Percentiles rank a stretch among this genome's conserved stretches.
These are phyloP conservation scores for Cyclotella distinguenda DNA, from an alignment of 108 stramenopile genomes.

Conservation along the genomic window DNA sequence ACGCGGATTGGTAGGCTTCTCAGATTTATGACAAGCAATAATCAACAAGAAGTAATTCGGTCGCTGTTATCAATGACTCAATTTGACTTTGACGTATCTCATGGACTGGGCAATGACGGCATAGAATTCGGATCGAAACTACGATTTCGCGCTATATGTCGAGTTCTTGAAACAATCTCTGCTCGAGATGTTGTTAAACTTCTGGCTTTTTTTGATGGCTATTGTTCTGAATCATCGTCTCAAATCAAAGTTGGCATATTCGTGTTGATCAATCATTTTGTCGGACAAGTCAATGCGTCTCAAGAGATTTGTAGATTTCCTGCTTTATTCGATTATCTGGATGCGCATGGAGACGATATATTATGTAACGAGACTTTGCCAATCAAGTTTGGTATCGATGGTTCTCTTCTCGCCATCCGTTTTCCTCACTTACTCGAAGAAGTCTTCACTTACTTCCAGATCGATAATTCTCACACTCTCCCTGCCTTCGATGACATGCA, in stretches of 20 bases:
- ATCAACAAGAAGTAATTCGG: constrained; percentile 10
- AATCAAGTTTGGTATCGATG: neutral
- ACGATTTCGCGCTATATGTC: constrained; percentile 20
- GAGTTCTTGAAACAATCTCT: constrained; percentile 19
- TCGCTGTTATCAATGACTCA: neutral
- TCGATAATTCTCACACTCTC: constrained; percentile 4
- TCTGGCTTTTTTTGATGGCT: constrained; percentile 31
- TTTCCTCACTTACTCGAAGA: constrained; percentile 38
- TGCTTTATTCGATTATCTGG: no score
- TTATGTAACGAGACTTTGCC: neutral
- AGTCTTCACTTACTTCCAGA: constrained; percentile 35
- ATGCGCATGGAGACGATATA: no score
- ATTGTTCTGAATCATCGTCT: constrained; percentile 25
- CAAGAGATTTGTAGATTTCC: neutral
- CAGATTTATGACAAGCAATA: constrained; percentile 15
- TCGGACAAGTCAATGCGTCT: no score
- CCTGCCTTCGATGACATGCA: constrained; percentile 26
- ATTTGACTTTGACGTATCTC: neutral
- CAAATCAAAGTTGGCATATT: constrained; percentile 42
- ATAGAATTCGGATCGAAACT: neutral
- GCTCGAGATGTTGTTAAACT: neutral
- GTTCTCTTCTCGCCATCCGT: neutral
- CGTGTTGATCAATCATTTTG: no score
- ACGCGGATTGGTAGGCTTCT: constrained; percentile 30
- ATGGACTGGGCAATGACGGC: neutral